Percentiles rank a stretch among this genome's conserved stretches.
Conservation (phyloP, 2,329 filamentous ascomycete genomes). For the Aspergillus sp. region DNA sequence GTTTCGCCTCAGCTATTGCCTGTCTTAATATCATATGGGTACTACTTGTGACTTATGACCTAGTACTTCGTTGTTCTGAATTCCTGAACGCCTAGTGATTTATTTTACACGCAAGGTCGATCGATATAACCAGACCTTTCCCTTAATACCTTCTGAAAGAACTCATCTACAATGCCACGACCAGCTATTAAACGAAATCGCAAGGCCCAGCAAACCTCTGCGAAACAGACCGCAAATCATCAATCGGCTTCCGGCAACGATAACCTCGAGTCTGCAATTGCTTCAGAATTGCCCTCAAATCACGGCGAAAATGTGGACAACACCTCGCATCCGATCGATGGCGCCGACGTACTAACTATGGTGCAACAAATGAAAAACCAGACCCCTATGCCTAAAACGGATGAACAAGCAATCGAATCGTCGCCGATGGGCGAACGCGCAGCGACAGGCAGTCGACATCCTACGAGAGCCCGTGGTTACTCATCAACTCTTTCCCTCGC, state of each 20-base stretch:
- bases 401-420: slow-evolving; percentile 30
- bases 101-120: no score
- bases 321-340: slow-evolving; percentile 3
- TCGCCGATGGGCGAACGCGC: slow-evolving; percentile 26
- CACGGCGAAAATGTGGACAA: slow-evolving; percentile 1
- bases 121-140: no score
- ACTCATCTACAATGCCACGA: slow-evolving; percentile 17
- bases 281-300: slow-evolving; percentile 1
- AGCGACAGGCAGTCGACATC: slow-evolving; percentile 29
- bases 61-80: not conserved
- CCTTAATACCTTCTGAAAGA: no score
- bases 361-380: slow-evolving; percentile 18
- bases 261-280: slow-evolving; percentile 1
- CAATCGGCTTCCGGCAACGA: slow-evolving; percentile 1
- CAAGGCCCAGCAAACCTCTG: slow-evolving; percentile 3
- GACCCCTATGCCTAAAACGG: slow-evolving; percentile 25
- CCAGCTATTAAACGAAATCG: slow-evolving; percentile 23
- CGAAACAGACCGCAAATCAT: slow-evolving; percentile 2
- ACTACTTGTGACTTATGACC: not conserved
- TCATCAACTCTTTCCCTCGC: slow-evolving; percentile 33
- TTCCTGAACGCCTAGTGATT: no score
- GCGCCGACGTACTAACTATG: slow-evolving; percentile 11
- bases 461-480: slow-evolving; percentile 33
- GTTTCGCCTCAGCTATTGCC: no score
- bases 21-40: no score